Percentiles rank a stretch among this genome's conserved stretches.
phyloP scores from a whole-genome alignment of 495 filamentous ascomycete genomes.

The Penicillium soppii region DNA sequence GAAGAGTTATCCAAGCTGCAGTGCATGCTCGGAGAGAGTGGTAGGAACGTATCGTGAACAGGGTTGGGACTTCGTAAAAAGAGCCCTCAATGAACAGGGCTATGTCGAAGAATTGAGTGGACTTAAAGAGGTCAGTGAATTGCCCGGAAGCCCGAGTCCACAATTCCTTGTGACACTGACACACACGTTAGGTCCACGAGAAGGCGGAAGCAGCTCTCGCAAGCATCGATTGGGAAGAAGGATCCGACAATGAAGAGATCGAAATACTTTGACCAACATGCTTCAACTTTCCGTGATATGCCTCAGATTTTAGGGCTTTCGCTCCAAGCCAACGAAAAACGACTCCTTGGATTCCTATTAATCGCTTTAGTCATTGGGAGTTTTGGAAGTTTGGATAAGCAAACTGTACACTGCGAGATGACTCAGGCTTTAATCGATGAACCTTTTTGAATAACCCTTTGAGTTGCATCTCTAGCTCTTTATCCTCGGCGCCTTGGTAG shows the following conservation, averaged over 20 bases:
- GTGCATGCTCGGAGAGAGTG: slow-evolving; percentile 81
- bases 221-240: slow-evolving; percentile 63
- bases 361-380: slow-evolving; percentile 5
- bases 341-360: slow-evolving; percentile 83
- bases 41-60: slow-evolving; percentile 66
- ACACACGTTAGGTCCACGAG: slow-evolving; percentile 57
- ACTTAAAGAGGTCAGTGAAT: slow-evolving; percentile 69
- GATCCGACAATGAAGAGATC: slow-evolving; percentile 46
- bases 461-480: slow-evolving; percentile 67
- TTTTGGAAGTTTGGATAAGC: neutral
- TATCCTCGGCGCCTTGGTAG: slow-evolving; percentile 87
- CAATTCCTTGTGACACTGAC: no score
- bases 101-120: slow-evolving; percentile 92
- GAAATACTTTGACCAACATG: slow-evolving; percentile 24
- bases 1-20: slow-evolving; percentile 83
- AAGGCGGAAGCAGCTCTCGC: slow-evolving; percentile 67
- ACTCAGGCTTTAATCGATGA: slow-evolving; percentile 81
- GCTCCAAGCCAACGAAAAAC: slow-evolving; percentile 76
- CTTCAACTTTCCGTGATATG: neutral
- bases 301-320: slow-evolving; percentile 30
- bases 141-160: neutral
- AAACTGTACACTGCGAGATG: slow-evolving; percentile 73
- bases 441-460: slow-evolving; percentile 76
- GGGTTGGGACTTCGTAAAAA: slow-evolving; percentile 88
- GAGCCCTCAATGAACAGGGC: slow-evolving; percentile 76